Percentiles rank a stretch among this genome's conserved stretches.
Conservation (phyloP, 305 asterid genomes). For the Solanum chacoense region DNA sequence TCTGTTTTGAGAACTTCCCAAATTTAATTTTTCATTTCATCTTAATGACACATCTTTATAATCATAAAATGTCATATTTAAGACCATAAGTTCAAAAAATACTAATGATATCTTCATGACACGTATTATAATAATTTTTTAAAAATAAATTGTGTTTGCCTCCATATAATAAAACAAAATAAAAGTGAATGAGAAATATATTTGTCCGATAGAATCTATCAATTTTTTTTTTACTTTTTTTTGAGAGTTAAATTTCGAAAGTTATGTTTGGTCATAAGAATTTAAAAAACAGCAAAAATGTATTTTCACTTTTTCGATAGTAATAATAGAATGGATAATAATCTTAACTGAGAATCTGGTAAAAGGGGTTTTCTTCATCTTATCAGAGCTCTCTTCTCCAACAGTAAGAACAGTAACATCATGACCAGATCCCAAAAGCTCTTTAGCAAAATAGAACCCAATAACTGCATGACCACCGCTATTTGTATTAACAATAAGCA, state of each 20-base stretch:
- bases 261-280: not conserved
- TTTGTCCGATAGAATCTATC: not conserved
- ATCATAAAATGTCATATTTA: not conserved
- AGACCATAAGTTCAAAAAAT: not conserved
- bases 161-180: not conserved
- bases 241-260: not conserved
- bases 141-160: not conserved
- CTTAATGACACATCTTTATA: not conserved
- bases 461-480: slow-evolving; percentile 96
- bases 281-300: not conserved
- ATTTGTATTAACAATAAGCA: slow-evolving; percentile 75
- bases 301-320: not conserved
- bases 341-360: slow-evolving; percentile 72
- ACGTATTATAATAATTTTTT: not conserved
- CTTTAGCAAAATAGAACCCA: slow-evolving; percentile 87
- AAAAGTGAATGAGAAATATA: not conserved
- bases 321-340: not conserved
- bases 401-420: slow-evolving; percentile 70
- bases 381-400: slow-evolving; percentile 79
- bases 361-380: slow-evolving; percentile 99
- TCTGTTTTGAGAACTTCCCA: not conserved
- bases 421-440: slow-evolving; percentile 69
- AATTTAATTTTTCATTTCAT: not conserved
- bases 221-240: no score
- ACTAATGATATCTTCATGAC: not conserved